A percentile compares a stretch with the other conserved stretches of the same genome.
These are phyloP conservation scores for Triticum urartu DNA, from an alignment of 176 grass and related monocot species.

Conservation along the genomic window DNA sequence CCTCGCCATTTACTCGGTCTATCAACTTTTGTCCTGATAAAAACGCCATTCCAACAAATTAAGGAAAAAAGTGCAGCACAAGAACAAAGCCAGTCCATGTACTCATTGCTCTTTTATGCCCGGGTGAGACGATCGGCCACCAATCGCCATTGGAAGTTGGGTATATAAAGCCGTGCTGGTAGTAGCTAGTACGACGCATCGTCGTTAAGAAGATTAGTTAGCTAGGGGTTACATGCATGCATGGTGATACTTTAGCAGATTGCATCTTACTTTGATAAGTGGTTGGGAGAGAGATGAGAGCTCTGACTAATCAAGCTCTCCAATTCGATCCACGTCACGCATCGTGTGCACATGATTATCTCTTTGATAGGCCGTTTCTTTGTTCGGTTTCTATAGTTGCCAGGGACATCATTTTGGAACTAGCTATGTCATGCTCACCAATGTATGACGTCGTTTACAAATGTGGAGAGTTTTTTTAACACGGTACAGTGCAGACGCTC, in stretches of 20 bases:
- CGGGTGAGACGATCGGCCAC: too few relatives aligned
- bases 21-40: too few relatives aligned
- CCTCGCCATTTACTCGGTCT: too few relatives aligned
- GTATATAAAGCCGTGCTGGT: too few relatives aligned
- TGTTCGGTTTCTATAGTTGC: neutral
- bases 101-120: too few relatives aligned
- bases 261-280: neutral
- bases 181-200: too few relatives aligned
- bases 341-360: neutral
- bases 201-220: neutral
- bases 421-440: neutral
- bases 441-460: neutral
- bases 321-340: neutral
- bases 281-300: neutral
- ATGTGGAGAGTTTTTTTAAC: neutral
- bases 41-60: too few relatives aligned
- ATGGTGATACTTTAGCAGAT: neutral
- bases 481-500: accelerated
- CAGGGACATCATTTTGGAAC: neutral
- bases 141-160: too few relatives aligned
- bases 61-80: too few relatives aligned
- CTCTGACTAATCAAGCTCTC: neutral
- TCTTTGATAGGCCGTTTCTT: neutral
- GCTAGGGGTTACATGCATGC: neutral
- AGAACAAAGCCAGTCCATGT: too few relatives aligned